Percentiles rank a stretch among this genome's conserved stretches.
phyloP scores from a whole-genome alignment of 148 eudicot genomes.

The Talinum fruticosum region DNA sequence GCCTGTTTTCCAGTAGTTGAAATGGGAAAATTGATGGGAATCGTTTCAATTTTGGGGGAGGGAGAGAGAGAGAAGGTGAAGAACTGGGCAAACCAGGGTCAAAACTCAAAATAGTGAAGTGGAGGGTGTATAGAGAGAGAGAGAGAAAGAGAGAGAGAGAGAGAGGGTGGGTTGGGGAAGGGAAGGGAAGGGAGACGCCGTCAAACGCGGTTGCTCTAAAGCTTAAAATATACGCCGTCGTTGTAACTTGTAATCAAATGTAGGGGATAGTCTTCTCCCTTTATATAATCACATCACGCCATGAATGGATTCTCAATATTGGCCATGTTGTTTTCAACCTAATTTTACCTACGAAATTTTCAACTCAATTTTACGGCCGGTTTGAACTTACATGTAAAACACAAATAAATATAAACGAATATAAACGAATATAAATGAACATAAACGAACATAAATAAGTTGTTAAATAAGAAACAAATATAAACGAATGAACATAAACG shows the following conservation, averaged over 20 bases:
- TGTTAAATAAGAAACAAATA: no score
- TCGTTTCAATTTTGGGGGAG: neutral
- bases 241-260: neutral
- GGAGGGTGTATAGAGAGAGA: neutral
- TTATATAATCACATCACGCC: neutral
- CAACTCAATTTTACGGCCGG: no score
- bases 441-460: no score
- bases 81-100: neutral
- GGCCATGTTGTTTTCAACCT: no score
- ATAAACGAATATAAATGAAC: no score
- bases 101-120: neutral
- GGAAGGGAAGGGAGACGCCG: slow-evolving; percentile 8
- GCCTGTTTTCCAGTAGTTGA: neutral
- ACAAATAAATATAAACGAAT: no score
- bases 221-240: neutral
- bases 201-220: slow-evolving; percentile 24
- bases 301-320: no score
- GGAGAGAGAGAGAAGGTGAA: neutral
- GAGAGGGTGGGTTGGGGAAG: neutral
- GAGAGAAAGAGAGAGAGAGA: neutral
- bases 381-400: no score
- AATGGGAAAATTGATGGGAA: neutral
- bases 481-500: no score
- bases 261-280: neutral
- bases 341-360: no score